Base-by-base conservation (phyloP, 1,139 yeast species). In the Saccharomycopsis hybrid region DNA sequence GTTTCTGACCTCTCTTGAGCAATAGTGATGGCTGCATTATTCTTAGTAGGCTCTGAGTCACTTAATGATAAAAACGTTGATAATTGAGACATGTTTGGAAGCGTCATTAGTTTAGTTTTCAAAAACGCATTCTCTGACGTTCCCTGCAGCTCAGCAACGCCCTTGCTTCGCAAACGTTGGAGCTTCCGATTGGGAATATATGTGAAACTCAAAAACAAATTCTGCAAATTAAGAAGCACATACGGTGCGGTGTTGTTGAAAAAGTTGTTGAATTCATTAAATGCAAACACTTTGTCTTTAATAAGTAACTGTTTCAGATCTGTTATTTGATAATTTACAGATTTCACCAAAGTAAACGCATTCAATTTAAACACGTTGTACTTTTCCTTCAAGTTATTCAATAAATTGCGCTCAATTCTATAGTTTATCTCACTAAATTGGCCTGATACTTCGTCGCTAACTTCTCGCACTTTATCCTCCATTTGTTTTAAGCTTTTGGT, bases 191-290 rank as follows among this genome's bases (percentile, higher is more conserved):
- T 30, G 4, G 24, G 41, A 9, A 25, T 18, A 31, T 37, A 48
- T 4, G 44, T 47, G 33, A 46, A 46, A 11, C 13, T 28, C 30
- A 69, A 71, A 47, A 80, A 64, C 5, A 77, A 51, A 18, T 60
- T 59, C 8, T 62, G 61, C 51, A 76, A 52, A 5, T 73, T 71
- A 2, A 58, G 50, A 43, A 76, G 61, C 5, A 82, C 55, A 27
- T 65, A 58, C 0, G 75, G 73, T 4, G 74, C 58, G 2, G 71
- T 60, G 1, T 59, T 50, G 1, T 55, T 53, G 2, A 76, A 55
- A 0, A 67, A 67, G 2, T 52, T 48, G 2, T 58, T 52, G 56
- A 77, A 76, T 43, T 72, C 69, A 0, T 58, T 54, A 54, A 59
- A 72, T 1, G 63, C 52, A 2, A 82, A 65, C 4, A 39, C 42